phyloP scores from a whole-genome alignment of 139 green algal genomes.

The Mesostigma viride region DNA sequence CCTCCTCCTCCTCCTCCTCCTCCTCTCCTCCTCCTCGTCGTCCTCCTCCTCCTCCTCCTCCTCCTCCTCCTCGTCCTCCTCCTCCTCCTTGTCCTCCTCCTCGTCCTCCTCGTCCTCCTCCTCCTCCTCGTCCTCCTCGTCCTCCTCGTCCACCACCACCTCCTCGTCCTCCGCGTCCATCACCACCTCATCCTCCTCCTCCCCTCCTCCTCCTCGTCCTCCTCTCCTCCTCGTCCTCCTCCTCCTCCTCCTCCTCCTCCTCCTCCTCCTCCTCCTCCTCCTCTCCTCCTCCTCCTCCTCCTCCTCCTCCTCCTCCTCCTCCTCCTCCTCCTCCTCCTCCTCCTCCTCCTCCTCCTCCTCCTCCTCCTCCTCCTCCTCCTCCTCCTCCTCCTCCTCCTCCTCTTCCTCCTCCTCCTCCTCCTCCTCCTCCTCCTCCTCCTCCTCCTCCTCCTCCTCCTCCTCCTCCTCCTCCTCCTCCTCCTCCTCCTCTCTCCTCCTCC shows the following conservation, averaged over 20 bases:
- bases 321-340: neutral
- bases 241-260: neutral
- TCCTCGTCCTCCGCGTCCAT: too few species aligned
- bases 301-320: conserved; percentile 1
- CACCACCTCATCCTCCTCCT: too few species aligned
- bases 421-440: conserved; percentile 1
- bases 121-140: neutral
- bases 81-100: neutral
- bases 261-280: neutral
- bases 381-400: neutral
- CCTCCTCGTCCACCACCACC: neutral
- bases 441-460: neutral
- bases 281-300: conserved; percentile 1
- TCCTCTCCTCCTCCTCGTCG: neutral
- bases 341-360: conserved; percentile 1
- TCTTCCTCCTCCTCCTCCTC: neutral
- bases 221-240: neutral
- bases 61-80: neutral
- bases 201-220: neutral
- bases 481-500: conserved; percentile 1
- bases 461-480: conserved; percentile 1
- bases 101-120: neutral
- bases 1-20: neutral
- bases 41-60: conserved; percentile 1
- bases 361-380: conserved; percentile 1